Conservation (phyloP, 768 basidiomycete genomes). For the Suillus plorans region DNA sequence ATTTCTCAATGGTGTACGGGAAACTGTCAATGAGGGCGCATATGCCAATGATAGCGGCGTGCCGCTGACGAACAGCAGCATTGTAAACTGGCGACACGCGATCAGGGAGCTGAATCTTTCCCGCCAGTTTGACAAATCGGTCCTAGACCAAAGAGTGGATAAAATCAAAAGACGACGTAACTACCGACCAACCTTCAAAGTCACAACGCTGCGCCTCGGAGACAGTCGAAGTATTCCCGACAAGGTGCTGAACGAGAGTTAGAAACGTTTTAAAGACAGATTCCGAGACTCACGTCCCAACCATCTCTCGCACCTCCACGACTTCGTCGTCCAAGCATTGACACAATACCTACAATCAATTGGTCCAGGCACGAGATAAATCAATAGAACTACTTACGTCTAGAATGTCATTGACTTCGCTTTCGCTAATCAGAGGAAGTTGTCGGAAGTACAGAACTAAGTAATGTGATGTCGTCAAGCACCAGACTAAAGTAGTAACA, state of each 20-base stretch:
- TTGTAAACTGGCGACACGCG: conserved; percentile 68
- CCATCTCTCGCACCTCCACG: conserved; percentile 88
- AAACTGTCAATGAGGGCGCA: conserved; percentile 91
- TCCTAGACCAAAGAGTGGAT: conserved; percentile 41
- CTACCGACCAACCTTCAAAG: conserved; percentile 57
- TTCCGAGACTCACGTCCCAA: conserved; percentile 60
- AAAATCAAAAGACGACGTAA: not conserved
- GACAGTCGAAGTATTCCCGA: conserved; percentile 84
- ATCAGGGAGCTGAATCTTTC: conserved; percentile 62
- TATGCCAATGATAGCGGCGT: conserved; percentile 87
- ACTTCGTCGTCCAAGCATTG: conserved; percentile 84
- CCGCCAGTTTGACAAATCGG: conserved; percentile 76
- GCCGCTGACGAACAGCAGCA: conserved; percentile 70
- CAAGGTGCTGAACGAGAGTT: conserved; percentile 50
- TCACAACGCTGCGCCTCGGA: conserved; percentile 71
- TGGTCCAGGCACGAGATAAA: not conserved
- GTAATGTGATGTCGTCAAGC: not conserved
- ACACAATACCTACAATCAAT: conserved; percentile 61
- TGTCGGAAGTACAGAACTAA: conserved; percentile 88
- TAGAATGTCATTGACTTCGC: conserved; percentile 74
- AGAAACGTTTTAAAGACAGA: conserved; percentile 24
- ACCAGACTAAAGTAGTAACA: not conserved
- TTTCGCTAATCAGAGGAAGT: conserved; percentile 74
- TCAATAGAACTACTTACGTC: conserved; percentile 48
- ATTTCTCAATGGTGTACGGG: conserved; percentile 90